Evolutionary conservation across 202 grass and related monocot genomes (phyloP).

Genomic region (Setaria italica): DNA sequence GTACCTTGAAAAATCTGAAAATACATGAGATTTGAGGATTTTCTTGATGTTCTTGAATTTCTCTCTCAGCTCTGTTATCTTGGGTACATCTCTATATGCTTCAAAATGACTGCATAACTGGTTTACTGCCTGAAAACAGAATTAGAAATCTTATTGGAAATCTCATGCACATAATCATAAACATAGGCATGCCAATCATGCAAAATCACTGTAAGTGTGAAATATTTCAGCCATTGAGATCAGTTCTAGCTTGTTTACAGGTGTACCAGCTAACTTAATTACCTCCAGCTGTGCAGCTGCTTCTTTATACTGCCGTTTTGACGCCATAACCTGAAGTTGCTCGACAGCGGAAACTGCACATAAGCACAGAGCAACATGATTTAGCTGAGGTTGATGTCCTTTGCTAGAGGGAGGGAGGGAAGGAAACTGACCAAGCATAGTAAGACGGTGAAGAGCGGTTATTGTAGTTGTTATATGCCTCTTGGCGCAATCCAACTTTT

Average conservation of each 20-base stretch:
- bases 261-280: conserved; percentile 20
- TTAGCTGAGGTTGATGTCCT: conserved; percentile 21
- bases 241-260: conserved; percentile 17
- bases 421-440: conserved; percentile 84
- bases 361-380: background rate
- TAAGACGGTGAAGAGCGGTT: conserved; percentile 96
- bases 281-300: conserved; percentile 98
- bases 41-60: conserved; percentile 99
- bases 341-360: conserved; percentile 89
- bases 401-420: background rate
- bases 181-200: conserved; percentile 14
- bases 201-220: conserved; percentile 10
- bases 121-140: conserved; percentile 85
- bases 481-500: conserved; percentile 95
- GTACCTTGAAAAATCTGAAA: conserved; percentile 99
- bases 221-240: conserved; percentile 23
- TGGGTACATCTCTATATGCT: conserved; percentile 95
- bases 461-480: conserved; percentile 99
- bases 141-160: conserved; percentile 11
- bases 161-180: conserved; percentile 8
- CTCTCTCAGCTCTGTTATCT: conserved; percentile 97
- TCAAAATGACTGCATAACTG: conserved; percentile 99
- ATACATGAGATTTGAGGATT: conserved; percentile 98
- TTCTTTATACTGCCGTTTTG: conserved; percentile 99
- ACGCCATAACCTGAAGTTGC: conserved; percentile 99